phyloP scores from a whole-genome alignment of 1,139 yeast species.

The Magnusiomyces clavatus region DNA sequence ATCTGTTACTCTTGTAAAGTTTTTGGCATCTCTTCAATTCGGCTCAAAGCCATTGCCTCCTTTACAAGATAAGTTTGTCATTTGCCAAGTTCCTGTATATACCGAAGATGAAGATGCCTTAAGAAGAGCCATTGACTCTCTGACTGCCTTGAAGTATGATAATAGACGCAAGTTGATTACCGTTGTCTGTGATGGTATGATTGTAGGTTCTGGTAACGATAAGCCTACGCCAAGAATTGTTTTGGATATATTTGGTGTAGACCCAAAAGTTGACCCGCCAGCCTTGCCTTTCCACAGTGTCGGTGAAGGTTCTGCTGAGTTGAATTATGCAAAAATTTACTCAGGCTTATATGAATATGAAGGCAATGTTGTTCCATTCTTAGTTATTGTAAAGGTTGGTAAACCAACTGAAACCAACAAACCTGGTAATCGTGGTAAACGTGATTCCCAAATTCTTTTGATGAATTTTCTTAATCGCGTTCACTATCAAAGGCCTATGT shows the following conservation, averaged over 20 bases:
- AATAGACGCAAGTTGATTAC: conserved; percentile 36
- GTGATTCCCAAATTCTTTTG: conserved; percentile 37
- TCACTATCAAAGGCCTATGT: conserved; percentile 37
- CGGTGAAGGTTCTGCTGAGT: conserved; percentile 37
- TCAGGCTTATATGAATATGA: conserved; percentile 37
- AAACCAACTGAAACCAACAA: conserved; percentile 35
- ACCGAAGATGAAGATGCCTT: conserved; percentile 38
- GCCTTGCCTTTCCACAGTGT: conserved; percentile 34
- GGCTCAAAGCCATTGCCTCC: conserved; percentile 31
- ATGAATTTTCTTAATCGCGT: conserved; percentile 38
- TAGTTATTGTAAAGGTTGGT: conserved; percentile 38
- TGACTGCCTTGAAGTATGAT: conserved; percentile 35
- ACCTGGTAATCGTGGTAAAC: conserved; percentile 40
- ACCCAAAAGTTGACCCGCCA: conserved; percentile 35
- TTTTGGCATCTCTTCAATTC: conserved; percentile 36
- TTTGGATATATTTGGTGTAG: conserved; percentile 35
- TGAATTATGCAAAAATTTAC: conserved; percentile 36
- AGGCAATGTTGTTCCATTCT: conserved; percentile 39
- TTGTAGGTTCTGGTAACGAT: conserved; percentile 39
- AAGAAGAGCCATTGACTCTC: conserved; percentile 38
- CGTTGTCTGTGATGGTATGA: conserved; percentile 39
- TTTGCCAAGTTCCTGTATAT: conserved; percentile 39
- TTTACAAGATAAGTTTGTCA: conserved; percentile 35
- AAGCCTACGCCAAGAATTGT: conserved; percentile 38
- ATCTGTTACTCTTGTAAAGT: conserved; percentile 33